Percentiles rank a stretch among this genome's conserved stretches.
Evolutionary conservation across 768 basidiomycete genomes (phyloP).

Genomic region (Kwoniella heveanensis): DNA sequence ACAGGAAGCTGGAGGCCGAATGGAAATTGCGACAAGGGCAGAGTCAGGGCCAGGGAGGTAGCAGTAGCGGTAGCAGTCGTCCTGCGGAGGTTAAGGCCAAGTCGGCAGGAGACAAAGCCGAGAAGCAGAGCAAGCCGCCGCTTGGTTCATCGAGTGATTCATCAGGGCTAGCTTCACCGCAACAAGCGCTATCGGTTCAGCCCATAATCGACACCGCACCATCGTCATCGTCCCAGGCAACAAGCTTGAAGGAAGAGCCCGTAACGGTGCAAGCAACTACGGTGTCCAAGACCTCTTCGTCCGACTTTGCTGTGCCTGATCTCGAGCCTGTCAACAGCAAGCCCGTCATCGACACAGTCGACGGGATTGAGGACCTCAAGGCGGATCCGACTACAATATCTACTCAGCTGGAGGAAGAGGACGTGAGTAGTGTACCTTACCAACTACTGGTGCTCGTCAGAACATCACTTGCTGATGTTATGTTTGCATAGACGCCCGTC

Average conservation of each 20-base stretch:
- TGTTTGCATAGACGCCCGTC: slow-evolving; percentile 44
- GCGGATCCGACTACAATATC: background rate
- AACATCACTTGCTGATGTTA: background rate
- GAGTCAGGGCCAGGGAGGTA: background rate
- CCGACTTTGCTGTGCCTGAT: no score
- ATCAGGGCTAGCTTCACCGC: no score
- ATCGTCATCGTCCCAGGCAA: no score
- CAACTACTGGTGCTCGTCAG: background rate
- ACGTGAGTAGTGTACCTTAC: slow-evolving; percentile 20
- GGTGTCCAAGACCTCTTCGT: no score
- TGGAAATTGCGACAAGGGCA: background rate
- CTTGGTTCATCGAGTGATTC: no score
- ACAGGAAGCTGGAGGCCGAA: slow-evolving; percentile 15
- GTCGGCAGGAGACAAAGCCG: no score
- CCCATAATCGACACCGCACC: no score
- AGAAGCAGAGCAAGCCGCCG: no score
- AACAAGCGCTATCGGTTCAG: no score
- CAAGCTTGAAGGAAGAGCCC: no score
- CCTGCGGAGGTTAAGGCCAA: background rate
- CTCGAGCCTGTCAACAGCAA: no score
- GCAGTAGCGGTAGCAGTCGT: no score
- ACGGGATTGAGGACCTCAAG: background rate
- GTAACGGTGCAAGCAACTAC: background rate
- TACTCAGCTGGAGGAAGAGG: slow-evolving; percentile 20
- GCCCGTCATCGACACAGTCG: background rate